phyloP scores from a whole-genome alignment of 768 basidiomycete genomes.

The Mycena galopus region DNA sequence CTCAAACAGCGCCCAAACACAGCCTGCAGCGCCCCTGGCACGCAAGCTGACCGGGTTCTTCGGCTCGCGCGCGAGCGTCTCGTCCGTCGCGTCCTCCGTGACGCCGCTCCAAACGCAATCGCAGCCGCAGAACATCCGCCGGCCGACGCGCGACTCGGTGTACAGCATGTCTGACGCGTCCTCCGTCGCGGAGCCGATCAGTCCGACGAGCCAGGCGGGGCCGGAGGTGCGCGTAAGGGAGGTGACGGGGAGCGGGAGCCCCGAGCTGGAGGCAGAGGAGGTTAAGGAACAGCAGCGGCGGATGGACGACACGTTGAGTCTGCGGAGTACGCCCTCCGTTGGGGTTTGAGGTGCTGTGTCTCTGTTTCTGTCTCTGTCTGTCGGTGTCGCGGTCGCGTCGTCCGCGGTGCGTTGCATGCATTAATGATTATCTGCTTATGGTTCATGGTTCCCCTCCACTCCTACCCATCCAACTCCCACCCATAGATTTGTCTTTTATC shows the following conservation, averaged over 20 bases:
- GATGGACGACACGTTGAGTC: conserved; percentile 18
- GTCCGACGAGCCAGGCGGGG: conserved; percentile 58
- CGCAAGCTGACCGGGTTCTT: conserved; percentile 83
- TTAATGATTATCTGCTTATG: background rate
- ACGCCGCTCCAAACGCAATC: conserved; percentile 51
- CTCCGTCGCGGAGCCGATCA: conserved; percentile 69
- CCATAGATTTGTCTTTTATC: conserved; percentile 28
- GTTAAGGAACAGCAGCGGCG: conserved; percentile 2
- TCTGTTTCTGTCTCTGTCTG: background rate
- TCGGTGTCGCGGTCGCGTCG: background rate
- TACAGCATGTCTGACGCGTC: conserved; percentile 71
- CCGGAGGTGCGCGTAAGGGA: conserved; percentile 45
- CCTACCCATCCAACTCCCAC: background rate
- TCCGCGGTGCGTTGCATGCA: background rate
- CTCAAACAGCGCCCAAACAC: background rate
- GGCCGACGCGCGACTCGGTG: conserved; percentile 54
- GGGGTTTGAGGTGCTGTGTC: background rate
- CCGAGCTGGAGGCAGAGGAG: conserved; percentile 35
- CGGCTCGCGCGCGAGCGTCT: conserved; percentile 65
- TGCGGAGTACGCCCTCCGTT: conserved; percentile 6
- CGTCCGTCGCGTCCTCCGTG: conserved; percentile 44
- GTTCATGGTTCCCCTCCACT: no score
- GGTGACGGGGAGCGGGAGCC: conserved; percentile 42
- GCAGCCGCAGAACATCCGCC: conserved; percentile 39
- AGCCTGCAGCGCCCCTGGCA: conserved; percentile 59